Conservation (phyloP, 225 moss, liverwort and hornwort species). For the Polytrichum formosum region DNA sequence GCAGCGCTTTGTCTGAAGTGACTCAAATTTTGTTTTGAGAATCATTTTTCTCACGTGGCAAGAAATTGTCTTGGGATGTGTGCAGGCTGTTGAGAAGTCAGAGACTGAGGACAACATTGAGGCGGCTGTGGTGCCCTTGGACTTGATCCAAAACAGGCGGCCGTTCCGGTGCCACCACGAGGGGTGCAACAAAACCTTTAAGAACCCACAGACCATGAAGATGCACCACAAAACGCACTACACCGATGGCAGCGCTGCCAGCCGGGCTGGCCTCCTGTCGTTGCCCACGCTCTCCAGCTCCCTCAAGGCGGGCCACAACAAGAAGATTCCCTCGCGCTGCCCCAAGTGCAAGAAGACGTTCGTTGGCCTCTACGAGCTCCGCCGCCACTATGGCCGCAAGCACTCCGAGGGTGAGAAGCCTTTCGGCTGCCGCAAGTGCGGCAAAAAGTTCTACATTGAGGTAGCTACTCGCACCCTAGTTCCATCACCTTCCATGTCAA, state of each 20-base stretch:
- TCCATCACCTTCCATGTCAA: not conserved
- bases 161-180: constrained; percentile 60
- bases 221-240: constrained; percentile 86
- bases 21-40: too few relatives aligned
- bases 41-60: not conserved
- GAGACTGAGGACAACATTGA: constrained; percentile 54
- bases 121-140: constrained; percentile 66
- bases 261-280: constrained; percentile 26
- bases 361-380: constrained; percentile 75
- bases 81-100: constrained; percentile 30
- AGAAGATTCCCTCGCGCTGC: constrained; percentile 77
- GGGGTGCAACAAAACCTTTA: constrained; percentile 77
- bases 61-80: not conserved
- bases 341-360: constrained; percentile 71
- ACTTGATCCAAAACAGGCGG: constrained; percentile 70
- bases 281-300: constrained; percentile 31
- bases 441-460: constrained; percentile 80
- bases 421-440: constrained; percentile 66
- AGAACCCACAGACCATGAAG: constrained; percentile 85
- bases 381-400: constrained; percentile 74
- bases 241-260: constrained; percentile 49
- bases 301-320: constrained; percentile 74
- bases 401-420: constrained; percentile 76
- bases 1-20: too few relatives aligned
- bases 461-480: constrained; percentile 11